phyloP scores from a whole-genome alignment of 2,329 filamentous ascomycete species.

The Ilyonectria sp. region DNA sequence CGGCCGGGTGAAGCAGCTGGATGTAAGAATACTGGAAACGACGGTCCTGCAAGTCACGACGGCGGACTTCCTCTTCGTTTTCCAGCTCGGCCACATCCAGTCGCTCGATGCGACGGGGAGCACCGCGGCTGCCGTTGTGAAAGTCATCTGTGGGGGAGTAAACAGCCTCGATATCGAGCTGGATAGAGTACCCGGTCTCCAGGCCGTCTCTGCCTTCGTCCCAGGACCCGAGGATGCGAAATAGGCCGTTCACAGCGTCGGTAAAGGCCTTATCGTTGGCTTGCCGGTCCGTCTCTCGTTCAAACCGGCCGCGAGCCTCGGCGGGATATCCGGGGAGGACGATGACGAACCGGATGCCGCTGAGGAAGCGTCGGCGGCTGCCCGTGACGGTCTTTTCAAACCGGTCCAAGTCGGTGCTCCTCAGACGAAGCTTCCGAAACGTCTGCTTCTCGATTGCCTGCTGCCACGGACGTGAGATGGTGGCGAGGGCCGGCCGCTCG shows the following conservation, averaged over 20 bases:
- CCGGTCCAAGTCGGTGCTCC: conserved; percentile 36
- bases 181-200: conserved; percentile 33
- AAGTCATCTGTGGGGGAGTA: conserved; percentile 33
- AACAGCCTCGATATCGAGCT: conserved; percentile 32
- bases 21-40: conserved; percentile 38
- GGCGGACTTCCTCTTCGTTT: conserved; percentile 19
- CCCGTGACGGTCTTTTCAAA: conserved; percentile 34
- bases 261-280: conserved; percentile 43
- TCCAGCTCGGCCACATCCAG: conserved; percentile 31
- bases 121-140: conserved; percentile 24
- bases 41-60: conserved; percentile 33
- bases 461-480: conserved; percentile 42
- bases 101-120: conserved; percentile 30
- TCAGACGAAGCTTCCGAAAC: conserved; percentile 37
- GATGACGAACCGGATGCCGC: conserved; percentile 33
- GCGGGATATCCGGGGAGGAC: conserved; percentile 39
- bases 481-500: conserved; percentile 37
- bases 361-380: conserved; percentile 38
- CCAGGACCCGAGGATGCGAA: conserved; percentile 37
- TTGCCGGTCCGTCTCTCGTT: conserved; percentile 36
- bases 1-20: conserved; percentile 18
- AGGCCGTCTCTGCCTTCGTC: conserved; percentile 25
- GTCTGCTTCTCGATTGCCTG: conserved; percentile 41
- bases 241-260: conserved; percentile 36
- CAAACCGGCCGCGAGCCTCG: conserved; percentile 36